These are phyloP conservation scores for Phaeolepiota aurea DNA, from an alignment of 768 basidiomycete species.

Conservation along the genomic window DNA sequence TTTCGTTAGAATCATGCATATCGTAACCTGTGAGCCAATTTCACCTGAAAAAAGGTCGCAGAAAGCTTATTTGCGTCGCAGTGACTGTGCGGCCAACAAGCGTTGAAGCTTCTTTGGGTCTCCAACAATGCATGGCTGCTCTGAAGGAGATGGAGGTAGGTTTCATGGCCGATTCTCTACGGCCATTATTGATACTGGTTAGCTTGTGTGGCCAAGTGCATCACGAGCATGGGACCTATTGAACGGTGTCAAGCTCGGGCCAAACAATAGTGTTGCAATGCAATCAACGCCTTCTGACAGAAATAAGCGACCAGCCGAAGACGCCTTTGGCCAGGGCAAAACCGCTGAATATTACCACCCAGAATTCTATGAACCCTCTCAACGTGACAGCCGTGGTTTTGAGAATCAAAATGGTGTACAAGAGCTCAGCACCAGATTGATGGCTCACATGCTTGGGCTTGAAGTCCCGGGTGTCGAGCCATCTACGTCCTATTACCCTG, in stretches of 20 bases:
- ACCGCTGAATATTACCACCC: constrained; percentile 33
- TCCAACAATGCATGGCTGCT: constrained; percentile 55
- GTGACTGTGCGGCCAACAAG: constrained; percentile 68
- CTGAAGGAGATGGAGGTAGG: constrained; percentile 64
- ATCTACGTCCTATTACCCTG: constrained; percentile 46
- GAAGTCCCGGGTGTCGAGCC: constrained; percentile 59
- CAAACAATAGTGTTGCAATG: constrained; percentile 19
- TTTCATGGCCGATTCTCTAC: neutral
- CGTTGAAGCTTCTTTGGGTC: constrained; percentile 57
- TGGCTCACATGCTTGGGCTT: constrained; percentile 67
- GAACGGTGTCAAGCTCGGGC: constrained; percentile 55
- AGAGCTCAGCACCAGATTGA: constrained; percentile 54
- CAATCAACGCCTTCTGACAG: constrained; percentile 20
- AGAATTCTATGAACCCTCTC: constrained; percentile 23
- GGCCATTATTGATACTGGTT: neutral
- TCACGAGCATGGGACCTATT: constrained; percentile 57
- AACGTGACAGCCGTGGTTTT: constrained; percentile 14
- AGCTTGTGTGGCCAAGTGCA: constrained; percentile 70
- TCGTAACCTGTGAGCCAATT: constrained; percentile 57
- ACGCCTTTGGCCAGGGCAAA: constrained; percentile 56
- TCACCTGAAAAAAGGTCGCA: too few species aligned
- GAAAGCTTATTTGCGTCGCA: constrained; percentile 17
- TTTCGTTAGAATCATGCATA: constrained; percentile 66
- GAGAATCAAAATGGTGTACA: constrained; percentile 41
- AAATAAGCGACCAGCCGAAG: constrained; percentile 51